Base-by-base conservation (phyloP, 208 protist species). In the Trypanosoma scelopori region DNA sequence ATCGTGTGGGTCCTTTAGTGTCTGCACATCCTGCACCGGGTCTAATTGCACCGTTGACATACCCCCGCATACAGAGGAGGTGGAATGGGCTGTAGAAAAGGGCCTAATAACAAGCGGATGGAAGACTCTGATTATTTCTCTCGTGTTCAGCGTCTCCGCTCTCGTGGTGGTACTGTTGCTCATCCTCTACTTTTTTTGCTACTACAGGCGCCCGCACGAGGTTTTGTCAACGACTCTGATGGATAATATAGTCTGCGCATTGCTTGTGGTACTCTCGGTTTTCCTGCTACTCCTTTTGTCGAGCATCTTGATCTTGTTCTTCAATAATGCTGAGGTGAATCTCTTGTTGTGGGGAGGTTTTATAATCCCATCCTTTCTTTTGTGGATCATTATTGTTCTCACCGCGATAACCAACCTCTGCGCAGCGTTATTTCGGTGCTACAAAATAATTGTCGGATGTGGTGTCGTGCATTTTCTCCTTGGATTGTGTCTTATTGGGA, bases 341-440 rank as follows among this genome's bases (percentile, higher is more conserved):
- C 74, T 69, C 25, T 51, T 82, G 28, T 58, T 76, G 30, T 77
- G 63, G 42, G 55, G 39, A 46, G 61, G 70, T 12, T 48, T 79
- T 6, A 57, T 79, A 45, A 43, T 83, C 51, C 45, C 64, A 45
- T 56, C 45, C 27, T 32, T 79, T n/a, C 70, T 76, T 5, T 41
- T 83, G 32, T 64, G 70, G 46, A 46, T 42, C 23, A 37, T 81
- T 50, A 61, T 72, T 55, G 74, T 61, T 47, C 13, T 78, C n/a
- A 5, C 55, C 1, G 41, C 71, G 25, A 9, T 68, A 35, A 6
- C 74, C 11, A 85, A 83, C 69, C 56, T 78, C 18, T 65, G 32
- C 49, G 56, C 47, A 13, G 76, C 69, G 13, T 55, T 89, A 11
- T 78, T 78, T 45, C 73, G 76, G 50, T 74, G 52, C 71, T 81